These are phyloP conservation scores for Yarrowia phangngaensis DNA, from an alignment of 805 yeast genomes.

Conservation along the genomic window DNA sequence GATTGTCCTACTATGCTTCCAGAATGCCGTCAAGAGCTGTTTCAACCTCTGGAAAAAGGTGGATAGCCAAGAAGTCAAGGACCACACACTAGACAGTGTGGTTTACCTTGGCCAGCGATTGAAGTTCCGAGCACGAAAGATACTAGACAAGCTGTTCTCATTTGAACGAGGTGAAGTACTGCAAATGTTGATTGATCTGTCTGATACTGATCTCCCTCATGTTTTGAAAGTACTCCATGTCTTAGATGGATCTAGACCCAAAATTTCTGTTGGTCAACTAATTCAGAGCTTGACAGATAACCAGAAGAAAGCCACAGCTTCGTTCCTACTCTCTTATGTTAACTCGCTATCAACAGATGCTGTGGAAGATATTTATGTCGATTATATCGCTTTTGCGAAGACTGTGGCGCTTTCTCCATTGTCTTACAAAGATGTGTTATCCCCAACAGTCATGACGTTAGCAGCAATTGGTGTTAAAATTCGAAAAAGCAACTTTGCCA, in stretches of 20 bases:
- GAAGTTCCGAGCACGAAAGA: slow-evolving; percentile 62
- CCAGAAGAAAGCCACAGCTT: slow-evolving; percentile 18
- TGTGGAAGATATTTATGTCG: slow-evolving; percentile 72
- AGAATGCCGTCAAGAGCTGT: slow-evolving; percentile 52
- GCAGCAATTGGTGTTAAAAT: slow-evolving; percentile 54
- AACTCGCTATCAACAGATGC: slow-evolving; percentile 68
- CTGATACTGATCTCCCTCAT: slow-evolving; percentile 23
- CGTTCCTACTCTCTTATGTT: slow-evolving; percentile 59
- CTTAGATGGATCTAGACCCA: slow-evolving; percentile 80
- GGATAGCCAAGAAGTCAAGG: slow-evolving; percentile 40
- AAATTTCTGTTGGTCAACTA: slow-evolving; percentile 64
- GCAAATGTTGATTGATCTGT: slow-evolving; percentile 54
- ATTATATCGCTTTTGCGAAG: slow-evolving; percentile 54
- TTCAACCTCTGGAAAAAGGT: slow-evolving; percentile 70
- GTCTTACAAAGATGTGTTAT: slow-evolving; percentile 49
- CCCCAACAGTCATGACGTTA: slow-evolving; percentile 52
- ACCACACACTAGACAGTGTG: slow-evolving; percentile 37
- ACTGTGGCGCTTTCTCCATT: slow-evolving; percentile 51
- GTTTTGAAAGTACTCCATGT: slow-evolving; percentile 53
- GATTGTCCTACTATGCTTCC: slow-evolving; percentile 60
- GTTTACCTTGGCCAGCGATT: slow-evolving; percentile 54
- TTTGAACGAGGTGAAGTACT: slow-evolving; percentile 71
- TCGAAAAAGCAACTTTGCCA: slow-evolving; percentile 56
- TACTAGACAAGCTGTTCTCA: slow-evolving; percentile 60
- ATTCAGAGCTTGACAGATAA: slow-evolving; percentile 35